These are phyloP conservation scores for Bruguiera parviflora DNA, from an alignment of 345 rosid species.

Conservation along the genomic window DNA sequence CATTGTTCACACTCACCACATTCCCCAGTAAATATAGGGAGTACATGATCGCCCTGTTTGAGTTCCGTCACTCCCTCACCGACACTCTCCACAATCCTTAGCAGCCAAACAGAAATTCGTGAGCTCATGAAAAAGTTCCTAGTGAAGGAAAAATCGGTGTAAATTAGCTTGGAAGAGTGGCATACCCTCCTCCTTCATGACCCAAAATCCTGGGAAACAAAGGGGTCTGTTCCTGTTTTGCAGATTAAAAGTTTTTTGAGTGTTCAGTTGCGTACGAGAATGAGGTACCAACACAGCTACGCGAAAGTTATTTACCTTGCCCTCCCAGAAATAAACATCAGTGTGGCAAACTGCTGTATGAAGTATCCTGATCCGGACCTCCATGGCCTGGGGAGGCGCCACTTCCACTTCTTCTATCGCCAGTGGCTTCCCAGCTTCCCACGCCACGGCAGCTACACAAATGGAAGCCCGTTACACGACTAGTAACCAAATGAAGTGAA, in stretches of 20 bases:
- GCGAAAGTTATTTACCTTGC: constrained; percentile 26
- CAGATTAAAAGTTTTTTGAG: not conserved
- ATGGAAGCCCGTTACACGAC: not conserved
- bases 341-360: constrained; percentile 44
- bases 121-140: not conserved
- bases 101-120: not conserved
- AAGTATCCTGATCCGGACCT: constrained; percentile 42
- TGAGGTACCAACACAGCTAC: not conserved
- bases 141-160: not conserved
- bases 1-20: constrained; percentile 42
- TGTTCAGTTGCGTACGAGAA: not conserved
- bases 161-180: not conserved
- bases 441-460: constrained; percentile 45
- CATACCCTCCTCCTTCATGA: constrained; percentile 44
- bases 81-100: constrained; percentile 38
- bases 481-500: not conserved
- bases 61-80: constrained; percentile 44
- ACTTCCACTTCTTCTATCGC: constrained; percentile 50
- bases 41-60: constrained; percentile 41
- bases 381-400: constrained; percentile 46
- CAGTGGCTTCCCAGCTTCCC: constrained; percentile 60
- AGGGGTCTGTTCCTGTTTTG: constrained; percentile 36
- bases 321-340: constrained; percentile 55
- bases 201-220: constrained; percentile 41
- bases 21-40: constrained; percentile 48